A percentile compares a stretch with the other conserved stretches of the same genome.
Evolutionary conservation across 2,329 filamentous ascomycete species (phyloP).

Genomic region (Cladosporium sp.): DNA sequence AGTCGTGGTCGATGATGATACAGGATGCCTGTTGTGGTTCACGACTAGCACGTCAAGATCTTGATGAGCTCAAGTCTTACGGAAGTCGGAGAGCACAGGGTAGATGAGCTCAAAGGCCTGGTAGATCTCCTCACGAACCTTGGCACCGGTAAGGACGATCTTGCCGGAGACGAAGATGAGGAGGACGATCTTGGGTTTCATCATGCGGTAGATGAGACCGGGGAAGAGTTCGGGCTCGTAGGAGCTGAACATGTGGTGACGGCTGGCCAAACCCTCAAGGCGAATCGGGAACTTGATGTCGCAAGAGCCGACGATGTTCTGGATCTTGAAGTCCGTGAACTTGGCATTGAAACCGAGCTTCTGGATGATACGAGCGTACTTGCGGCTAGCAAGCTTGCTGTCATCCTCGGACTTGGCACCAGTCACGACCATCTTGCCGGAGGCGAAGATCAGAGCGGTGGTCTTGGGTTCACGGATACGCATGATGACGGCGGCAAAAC

Average conservation of each 20-base stretch:
- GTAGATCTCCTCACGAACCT: constrained; percentile 97
- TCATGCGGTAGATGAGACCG: constrained; percentile 99
- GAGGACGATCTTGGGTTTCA: constrained; percentile 98
- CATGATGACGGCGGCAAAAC: constrained; percentile 99
- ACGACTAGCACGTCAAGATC: constrained; percentile 7
- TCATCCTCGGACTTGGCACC: constrained; percentile 98
- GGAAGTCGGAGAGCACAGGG: constrained; percentile 67
- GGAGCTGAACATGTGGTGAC: constrained; percentile 98
- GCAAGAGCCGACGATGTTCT: constrained; percentile 98
- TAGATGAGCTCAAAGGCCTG: constrained; percentile 97
- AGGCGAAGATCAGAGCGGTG: constrained; percentile 94
- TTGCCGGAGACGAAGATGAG: constrained; percentile 98
- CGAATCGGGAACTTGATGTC: constrained; percentile 99
- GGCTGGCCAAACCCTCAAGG: constrained; percentile 87
- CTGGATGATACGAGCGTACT: constrained; percentile 98
- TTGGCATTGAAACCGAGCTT: constrained; percentile 99
- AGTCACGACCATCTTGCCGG: constrained; percentile 98
- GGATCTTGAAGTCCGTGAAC: constrained; percentile 99
- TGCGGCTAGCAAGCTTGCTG: constrained; percentile 91
- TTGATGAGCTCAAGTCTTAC: constrained; percentile 27
- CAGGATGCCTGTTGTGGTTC: constrained; percentile 11
- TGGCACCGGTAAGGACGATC: constrained; percentile 95
- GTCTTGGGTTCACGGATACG: constrained; percentile 99
- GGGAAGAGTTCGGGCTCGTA: constrained; percentile 99
- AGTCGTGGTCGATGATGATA: constrained; percentile 23